These are phyloP conservation scores for Moesziomyces sp. DNA, from an alignment of 1,284 basidiomycete genomes.

Conservation along the genomic window DNA sequence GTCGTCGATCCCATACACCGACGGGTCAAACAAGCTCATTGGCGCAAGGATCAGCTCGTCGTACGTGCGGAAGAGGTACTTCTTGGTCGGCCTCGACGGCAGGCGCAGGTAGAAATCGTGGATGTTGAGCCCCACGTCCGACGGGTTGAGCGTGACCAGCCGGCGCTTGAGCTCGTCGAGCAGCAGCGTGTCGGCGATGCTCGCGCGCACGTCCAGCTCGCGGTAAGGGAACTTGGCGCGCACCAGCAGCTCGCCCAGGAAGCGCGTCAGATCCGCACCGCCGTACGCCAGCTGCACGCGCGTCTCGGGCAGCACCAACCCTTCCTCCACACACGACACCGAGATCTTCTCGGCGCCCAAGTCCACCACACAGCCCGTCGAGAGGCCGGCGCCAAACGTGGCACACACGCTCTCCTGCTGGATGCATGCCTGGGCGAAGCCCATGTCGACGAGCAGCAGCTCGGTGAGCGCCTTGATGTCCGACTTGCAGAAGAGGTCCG, in stretches of 20 bases:
- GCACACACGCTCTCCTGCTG: conserved; percentile 82
- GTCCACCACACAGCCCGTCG: conserved; percentile 93
- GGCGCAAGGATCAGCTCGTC: conserved; percentile 96
- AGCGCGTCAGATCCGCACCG: conserved; percentile 91
- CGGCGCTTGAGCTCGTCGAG: conserved; percentile 63
- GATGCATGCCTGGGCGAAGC: conserved; percentile 68
- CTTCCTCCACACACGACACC: conserved; percentile 95
- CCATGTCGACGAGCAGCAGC: conserved; percentile 81
- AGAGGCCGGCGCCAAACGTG: conserved; percentile 93
- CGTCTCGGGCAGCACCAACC: conserved; percentile 86
- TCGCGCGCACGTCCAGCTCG: conserved; percentile 73
- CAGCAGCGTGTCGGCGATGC: conserved; percentile 55
- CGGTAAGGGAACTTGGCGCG: conserved; percentile 88
- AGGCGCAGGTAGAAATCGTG: conserved; percentile 82
- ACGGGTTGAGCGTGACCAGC: conserved; percentile 62
- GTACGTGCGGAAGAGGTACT: conserved; percentile 90
- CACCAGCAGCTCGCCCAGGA: conserved; percentile 82
- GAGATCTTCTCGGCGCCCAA: conserved; percentile 86
- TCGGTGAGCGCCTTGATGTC: conserved; percentile 85
- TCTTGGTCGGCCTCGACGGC: conserved; percentile 80
- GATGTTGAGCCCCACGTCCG: conserved; percentile 64
- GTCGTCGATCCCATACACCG: conserved; percentile 86
- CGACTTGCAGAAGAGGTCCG: conserved; percentile 86
- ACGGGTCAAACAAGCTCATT: conserved; percentile 90
- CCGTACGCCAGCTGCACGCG: conserved; percentile 87